A percentile compares a stretch with the other conserved stretches of the same genome.
Conservation (phyloP, 2,329 filamentous ascomycete genomes). For the Paecilomyces fulvus region DNA sequence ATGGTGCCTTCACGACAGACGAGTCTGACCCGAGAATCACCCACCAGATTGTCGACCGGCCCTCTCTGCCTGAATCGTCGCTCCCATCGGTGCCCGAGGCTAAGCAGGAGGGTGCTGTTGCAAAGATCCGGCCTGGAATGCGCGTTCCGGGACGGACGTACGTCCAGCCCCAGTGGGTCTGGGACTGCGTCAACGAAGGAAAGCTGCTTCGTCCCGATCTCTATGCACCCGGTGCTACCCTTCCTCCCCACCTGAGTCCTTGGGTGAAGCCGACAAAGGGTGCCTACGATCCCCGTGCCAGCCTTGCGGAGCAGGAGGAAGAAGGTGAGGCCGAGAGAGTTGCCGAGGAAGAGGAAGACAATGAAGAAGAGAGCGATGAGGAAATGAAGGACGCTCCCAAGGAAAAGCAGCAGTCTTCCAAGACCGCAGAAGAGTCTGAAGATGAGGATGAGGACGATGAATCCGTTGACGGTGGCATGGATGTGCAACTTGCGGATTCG, state of each 20-base stretch:
- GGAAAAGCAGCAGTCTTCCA: slow-evolving; percentile 20
- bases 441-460: slow-evolving; percentile 37
- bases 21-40: slow-evolving; percentile 85
- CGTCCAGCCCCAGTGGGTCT: slow-evolving; percentile 95
- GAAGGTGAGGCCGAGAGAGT: slow-evolving; percentile 73
- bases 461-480: slow-evolving; percentile 41
- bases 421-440: slow-evolving; percentile 30
- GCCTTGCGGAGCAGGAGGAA: slow-evolving; percentile 78
- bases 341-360: slow-evolving; percentile 50
- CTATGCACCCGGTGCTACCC: slow-evolving; percentile 79
- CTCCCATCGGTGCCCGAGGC: slow-evolving; percentile 34
- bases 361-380: slow-evolving; percentile 32
- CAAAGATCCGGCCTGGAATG: slow-evolving; percentile 50
- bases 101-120: slow-evolving; percentile 38
- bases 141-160: slow-evolving; percentile 88
- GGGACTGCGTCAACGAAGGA: slow-evolving; percentile 91
- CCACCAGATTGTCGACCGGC: slow-evolving; percentile 91
- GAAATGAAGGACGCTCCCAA: slow-evolving; percentile 30
- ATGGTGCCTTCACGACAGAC: slow-evolving; percentile 83
- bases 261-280: slow-evolving; percentile 85
- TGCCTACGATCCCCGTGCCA: slow-evolving; percentile 81
- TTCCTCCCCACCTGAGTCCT: slow-evolving; percentile 91
- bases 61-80: slow-evolving; percentile 55
- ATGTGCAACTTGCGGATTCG: slow-evolving; percentile 39
- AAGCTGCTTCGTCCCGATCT: slow-evolving; percentile 78